These are phyloP conservation scores for Yarrowia osloensis DNA, from an alignment of 805 yeast species.

Conservation along the genomic window DNA sequence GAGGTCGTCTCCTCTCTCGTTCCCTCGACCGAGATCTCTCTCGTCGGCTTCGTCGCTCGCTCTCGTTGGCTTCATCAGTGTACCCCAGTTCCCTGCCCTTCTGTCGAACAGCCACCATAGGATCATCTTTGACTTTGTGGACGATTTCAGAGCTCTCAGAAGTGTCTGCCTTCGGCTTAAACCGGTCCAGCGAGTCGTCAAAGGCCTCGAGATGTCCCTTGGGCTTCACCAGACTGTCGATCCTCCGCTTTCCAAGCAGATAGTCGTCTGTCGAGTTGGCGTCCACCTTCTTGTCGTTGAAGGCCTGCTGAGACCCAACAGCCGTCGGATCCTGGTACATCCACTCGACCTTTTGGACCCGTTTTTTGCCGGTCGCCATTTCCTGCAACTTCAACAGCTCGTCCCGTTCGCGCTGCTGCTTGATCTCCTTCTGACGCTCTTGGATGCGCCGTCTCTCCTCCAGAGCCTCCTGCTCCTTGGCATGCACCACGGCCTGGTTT, in stretches of 20 bases:
- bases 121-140: constrained; percentile 15
- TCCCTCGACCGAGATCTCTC: constrained; percentile 2
- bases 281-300: constrained; percentile 34
- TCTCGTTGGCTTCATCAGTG: constrained; percentile 21
- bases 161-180: background rate
- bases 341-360: constrained; percentile 68
- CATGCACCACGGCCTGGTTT: constrained; percentile 85
- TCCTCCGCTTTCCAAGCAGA: constrained; percentile 54
- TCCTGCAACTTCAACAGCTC: constrained; percentile 55
- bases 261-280: constrained; percentile 44
- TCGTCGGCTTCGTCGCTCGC: constrained; percentile 33
- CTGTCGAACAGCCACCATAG: constrained; percentile 10
- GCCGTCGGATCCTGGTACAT: constrained; percentile 67
- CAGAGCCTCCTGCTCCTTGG: constrained; percentile 72
- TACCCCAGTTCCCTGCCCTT: background rate
- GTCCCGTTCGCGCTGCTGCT: constrained; percentile 59
- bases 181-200: constrained; percentile 31
- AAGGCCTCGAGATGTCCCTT: constrained; percentile 23
- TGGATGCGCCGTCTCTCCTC: constrained; percentile 67
- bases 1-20: background rate
- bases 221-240: constrained; percentile 39
- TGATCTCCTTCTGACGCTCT: constrained; percentile 64
- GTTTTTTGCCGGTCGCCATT: constrained; percentile 44
- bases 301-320: constrained; percentile 35
- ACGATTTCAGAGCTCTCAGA: background rate